Conservation (phyloP, 108 stramenopile species). For the Skeletonema tropicum region DNA sequence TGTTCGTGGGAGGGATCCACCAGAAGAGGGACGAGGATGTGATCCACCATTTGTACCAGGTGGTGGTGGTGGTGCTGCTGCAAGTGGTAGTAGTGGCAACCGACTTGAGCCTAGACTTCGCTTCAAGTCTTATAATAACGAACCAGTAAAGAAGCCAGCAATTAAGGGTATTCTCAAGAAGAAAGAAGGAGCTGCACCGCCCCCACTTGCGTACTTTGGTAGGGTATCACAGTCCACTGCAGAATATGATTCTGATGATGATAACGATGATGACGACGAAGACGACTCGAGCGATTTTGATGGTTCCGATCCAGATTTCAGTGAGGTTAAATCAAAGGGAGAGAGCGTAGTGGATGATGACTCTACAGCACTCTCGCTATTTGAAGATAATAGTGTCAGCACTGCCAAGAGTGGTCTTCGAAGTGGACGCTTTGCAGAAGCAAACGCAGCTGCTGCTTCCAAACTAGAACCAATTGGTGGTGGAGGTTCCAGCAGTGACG, state of each 20-base stretch:
- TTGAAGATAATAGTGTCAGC: constrained; percentile 4
- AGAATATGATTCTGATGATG: background rate
- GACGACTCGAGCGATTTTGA: too few relatives aligned
- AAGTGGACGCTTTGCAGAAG: constrained; percentile 26
- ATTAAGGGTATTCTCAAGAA: constrained; percentile 28
- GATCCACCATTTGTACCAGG: constrained; percentile 17
- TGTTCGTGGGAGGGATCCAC: constrained; percentile 18
- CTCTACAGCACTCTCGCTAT: background rate
- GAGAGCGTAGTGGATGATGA: background rate
- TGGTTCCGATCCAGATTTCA: constrained; percentile 39
- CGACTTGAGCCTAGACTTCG: constrained; percentile 8
- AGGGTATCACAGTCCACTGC: background rate
- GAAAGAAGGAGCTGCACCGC: constrained; percentile 15
- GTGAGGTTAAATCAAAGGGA: constrained; percentile 17
- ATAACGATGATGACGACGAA: background rate
- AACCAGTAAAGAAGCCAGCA: constrained; percentile 9
- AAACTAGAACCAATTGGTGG: background rate
- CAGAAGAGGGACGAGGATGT: constrained; percentile 15
- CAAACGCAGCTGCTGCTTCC: background rate
- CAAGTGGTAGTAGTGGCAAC: background rate
- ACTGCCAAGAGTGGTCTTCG: constrained; percentile 33
- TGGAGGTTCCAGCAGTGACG: background rate
- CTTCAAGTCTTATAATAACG: too few relatives aligned
- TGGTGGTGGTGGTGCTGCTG: background rate
- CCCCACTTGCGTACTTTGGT: constrained; percentile 33